These are phyloP conservation scores for Metschnikowia lunata DNA, from an alignment of 805 yeast species.

Conservation along the genomic window DNA sequence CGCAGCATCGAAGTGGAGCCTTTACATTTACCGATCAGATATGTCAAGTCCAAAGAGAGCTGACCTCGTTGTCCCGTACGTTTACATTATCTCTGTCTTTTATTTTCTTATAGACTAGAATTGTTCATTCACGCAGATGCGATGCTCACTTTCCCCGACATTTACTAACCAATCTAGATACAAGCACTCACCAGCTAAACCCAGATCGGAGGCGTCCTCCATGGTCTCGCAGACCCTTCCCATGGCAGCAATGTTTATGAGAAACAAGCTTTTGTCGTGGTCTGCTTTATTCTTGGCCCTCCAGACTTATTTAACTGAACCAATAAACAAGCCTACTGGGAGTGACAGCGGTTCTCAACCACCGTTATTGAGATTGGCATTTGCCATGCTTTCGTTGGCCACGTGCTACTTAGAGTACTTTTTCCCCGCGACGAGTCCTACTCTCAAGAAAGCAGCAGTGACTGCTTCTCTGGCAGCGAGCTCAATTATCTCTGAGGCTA, in stretches of 20 bases:
- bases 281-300: slow-evolving; percentile 48
- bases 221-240: slow-evolving; percentile 56
- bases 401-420: slow-evolving; percentile 54
- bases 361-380: slow-evolving; percentile 42
- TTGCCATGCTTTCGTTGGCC: slow-evolving; percentile 44
- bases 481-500: slow-evolving; percentile 14
- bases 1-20: no score
- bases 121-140: no score
- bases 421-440: slow-evolving; percentile 41
- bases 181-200: slow-evolving; percentile 46
- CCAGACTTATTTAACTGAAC: slow-evolving; percentile 45
- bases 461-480: slow-evolving; percentile 10
- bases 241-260: slow-evolving; percentile 65
- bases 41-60: slow-evolving; percentile 16
- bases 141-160: neutral
- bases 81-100: neutral
- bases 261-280: slow-evolving; percentile 55
- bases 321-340: slow-evolving; percentile 27
- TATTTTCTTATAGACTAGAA: no score
- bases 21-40: neutral
- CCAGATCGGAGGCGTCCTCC: slow-evolving; percentile 42
- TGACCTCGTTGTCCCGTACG: slow-evolving; percentile 17
- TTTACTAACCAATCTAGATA: slow-evolving; percentile 27
- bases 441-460: slow-evolving; percentile 21
- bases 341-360: slow-evolving; percentile 35